Evolutionary conservation across 331 rosid species (phyloP), one percentile per base, ranked within the genome.

Genomic region (Telfairia occidentalis): DNA sequence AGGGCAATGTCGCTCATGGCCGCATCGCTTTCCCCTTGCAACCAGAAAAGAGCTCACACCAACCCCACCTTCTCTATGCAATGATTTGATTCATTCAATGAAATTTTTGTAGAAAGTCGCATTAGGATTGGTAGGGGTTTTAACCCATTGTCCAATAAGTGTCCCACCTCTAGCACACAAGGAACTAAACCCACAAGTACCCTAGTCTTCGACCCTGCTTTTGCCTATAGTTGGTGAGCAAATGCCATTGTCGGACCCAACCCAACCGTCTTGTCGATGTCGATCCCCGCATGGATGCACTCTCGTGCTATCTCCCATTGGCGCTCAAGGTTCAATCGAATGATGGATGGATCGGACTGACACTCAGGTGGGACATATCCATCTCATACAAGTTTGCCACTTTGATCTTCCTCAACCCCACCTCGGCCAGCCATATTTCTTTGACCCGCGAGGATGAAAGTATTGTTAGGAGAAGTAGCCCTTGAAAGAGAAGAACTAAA

Each of bases 381-480:
- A 29, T 46, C 40, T 57, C 75, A 70, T 15, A 1, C 23, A 5
- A 24, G 9, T 0, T n/a, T 0, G 1, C 16, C 23, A 0, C 5
- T 2, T 4, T 2, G 2, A 48, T 67, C 3, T 5, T 40, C 24
- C 5, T 42, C 53, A 40, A 67, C 74, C 3, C 74, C 74, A 42
- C 74, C 74, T 12, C 74, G 34, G 1, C 74, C 74, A 29, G 54
- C 74, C 74, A 67, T 67, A 21, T 67, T 67, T 11, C 74, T 67
- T 21, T 67, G 74, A 42, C 74, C 74, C 5, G 35, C 54, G 0
- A 67, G n/a, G 4, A 67, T 67, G 12, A 67, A 67, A 40, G 42
- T 43, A 2, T 67, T 43, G 1, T 32, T 32, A 5, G 74, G 54
- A 67, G 54, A 21, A 63, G 43, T 19, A 35, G 23, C 74, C 37